These are phyloP conservation scores for Diaporthe australafricana DNA, from an alignment of 2,329 filamentous ascomycete species.

Conservation along the genomic window DNA sequence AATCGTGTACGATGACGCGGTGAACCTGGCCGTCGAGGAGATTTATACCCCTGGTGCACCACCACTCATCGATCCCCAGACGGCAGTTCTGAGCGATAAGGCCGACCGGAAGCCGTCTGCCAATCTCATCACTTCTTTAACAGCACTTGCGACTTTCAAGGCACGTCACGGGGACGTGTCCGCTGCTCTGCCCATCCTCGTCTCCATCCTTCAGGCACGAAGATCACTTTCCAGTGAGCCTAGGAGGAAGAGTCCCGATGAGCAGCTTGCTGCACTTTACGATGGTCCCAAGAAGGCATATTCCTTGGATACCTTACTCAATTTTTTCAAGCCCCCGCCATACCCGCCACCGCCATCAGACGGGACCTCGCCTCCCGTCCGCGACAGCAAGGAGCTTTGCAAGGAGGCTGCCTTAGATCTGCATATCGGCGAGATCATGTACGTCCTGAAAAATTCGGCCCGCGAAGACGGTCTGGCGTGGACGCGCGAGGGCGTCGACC, in stretches of 20 bases:
- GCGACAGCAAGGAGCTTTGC: slow-evolving; percentile 75
- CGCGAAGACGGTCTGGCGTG: slow-evolving; percentile 82
- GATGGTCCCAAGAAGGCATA: slow-evolving; percentile 3
- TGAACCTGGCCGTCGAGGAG: slow-evolving; percentile 77
- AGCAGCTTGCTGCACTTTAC: neutral
- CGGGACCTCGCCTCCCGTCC: slow-evolving; percentile 75
- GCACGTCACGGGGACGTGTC: slow-evolving; percentile 76
- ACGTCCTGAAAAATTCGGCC: slow-evolving; percentile 67
- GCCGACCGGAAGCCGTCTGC: slow-evolving; percentile 65
- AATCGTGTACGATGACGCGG: slow-evolving; percentile 79
- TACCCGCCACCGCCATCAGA: slow-evolving; percentile 80
- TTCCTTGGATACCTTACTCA: slow-evolving; percentile 39
- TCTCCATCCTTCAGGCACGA: slow-evolving; percentile 85
- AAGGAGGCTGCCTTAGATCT: slow-evolving; percentile 88
- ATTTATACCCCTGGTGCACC: slow-evolving; percentile 48
- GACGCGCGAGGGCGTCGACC: slow-evolving; percentile 88
- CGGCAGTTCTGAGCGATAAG: slow-evolving; percentile 72
- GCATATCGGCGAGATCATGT: slow-evolving; percentile 95
- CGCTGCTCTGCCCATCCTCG: slow-evolving; percentile 82
- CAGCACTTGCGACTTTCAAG: slow-evolving; percentile 81
- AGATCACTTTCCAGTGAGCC: slow-evolving; percentile 63
- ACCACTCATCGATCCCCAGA: slow-evolving; percentile 69
- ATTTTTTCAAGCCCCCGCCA: slow-evolving; percentile 58
- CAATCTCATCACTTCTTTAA: slow-evolving; percentile 82
- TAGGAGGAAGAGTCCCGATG: slow-evolving; percentile 29